Percentiles rank a stretch among this genome's conserved stretches.
Conservation (phyloP, 2,329 filamentous ascomycete species). For the Tympanopsis confertula region DNA sequence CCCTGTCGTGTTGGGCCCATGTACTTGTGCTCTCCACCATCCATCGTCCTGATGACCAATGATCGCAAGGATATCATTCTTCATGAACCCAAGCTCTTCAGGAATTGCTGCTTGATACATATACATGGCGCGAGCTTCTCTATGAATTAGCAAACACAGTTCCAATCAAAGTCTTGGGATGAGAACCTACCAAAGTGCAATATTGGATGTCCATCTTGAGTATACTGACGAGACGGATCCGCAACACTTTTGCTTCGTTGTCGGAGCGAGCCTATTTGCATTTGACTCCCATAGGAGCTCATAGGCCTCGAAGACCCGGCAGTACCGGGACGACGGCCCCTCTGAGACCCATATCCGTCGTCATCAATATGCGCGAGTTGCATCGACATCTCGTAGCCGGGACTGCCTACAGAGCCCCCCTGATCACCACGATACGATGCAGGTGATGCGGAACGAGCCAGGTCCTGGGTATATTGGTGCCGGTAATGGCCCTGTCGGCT, state of each 20-base stretch:
- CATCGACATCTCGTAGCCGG: slow-evolving; percentile 49
- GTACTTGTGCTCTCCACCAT: slow-evolving; percentile 97
- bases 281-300: slow-evolving; percentile 36
- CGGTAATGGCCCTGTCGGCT: slow-evolving; percentile 2
- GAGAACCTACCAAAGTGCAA: slow-evolving; percentile 77
- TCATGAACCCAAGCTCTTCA: slow-evolving; percentile 83
- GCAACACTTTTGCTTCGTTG: slow-evolving; percentile 74
- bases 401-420: slow-evolving; percentile 29
- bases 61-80: slow-evolving; percentile 83
- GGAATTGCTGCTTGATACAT: slow-evolving; percentile 90
- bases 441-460: slow-evolving; percentile 54
- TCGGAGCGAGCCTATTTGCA: slow-evolving; percentile 24
- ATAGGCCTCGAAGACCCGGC: slow-evolving; percentile 14
- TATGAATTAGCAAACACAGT: slow-evolving; percentile 1
- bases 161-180: slow-evolving; percentile 1
- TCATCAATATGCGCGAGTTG: slow-evolving; percentile 46
- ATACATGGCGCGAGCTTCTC: slow-evolving; percentile 78
- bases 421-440: slow-evolving; percentile 52
- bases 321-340: slow-evolving; percentile 20
- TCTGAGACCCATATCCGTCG: slow-evolving; percentile 46
- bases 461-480: slow-evolving; percentile 24
- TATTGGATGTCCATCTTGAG: slow-evolving; percentile 74
- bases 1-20: slow-evolving; percentile 45
- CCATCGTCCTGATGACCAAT: slow-evolving; percentile 89
- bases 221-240: slow-evolving; percentile 72